A percentile compares a stretch with the other conserved stretches of the same genome.
These are phyloP conservation scores for Glycine tomentella DNA, from an alignment of 306 rosid species.

Conservation along the genomic window DNA sequence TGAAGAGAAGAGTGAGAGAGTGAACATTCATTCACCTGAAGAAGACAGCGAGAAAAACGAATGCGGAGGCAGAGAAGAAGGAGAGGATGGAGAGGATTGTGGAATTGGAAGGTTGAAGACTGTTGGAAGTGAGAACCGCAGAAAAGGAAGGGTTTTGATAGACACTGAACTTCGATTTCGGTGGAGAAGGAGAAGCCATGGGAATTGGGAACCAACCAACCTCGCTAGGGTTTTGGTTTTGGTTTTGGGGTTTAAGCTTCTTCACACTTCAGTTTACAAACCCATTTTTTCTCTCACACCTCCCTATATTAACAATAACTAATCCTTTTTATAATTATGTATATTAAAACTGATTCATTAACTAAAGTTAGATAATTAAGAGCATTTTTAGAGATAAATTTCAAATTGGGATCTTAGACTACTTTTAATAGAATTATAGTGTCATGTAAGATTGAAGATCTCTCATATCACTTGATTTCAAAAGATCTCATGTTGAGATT, in stretches of 20 bases:
- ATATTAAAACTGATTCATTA: too few species aligned
- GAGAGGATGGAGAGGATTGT: slow-evolving; percentile 50
- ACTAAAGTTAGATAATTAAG: too few species aligned
- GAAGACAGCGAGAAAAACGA: slow-evolving; percentile 64
- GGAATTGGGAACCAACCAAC: background rate
- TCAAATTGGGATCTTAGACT: too few species aligned
- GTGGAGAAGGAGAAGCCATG: slow-evolving; percentile 47
- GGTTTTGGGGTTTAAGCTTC: slow-evolving; percentile 5
- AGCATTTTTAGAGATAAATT: too few species aligned
- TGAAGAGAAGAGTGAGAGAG: background rate
- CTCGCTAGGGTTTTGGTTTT: slow-evolving; percentile 45
- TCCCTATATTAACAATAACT: too few species aligned
- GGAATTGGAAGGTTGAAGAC: slow-evolving; percentile 76
- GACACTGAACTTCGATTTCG: slow-evolving; percentile 72
- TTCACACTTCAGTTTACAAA: background rate
- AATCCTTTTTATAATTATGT: too few species aligned
- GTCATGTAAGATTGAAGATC: too few species aligned
- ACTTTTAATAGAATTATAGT: too few species aligned
- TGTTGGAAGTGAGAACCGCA: slow-evolving; percentile 78
- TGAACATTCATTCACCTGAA: slow-evolving; percentile 56
- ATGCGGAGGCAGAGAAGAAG: slow-evolving; percentile 71
- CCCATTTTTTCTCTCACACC: background rate
- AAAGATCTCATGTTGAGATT: too few species aligned
- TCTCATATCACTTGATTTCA: too few species aligned
- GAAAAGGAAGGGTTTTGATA: slow-evolving; percentile 83